Evolutionary conservation across 1,284 basidiomycete species (phyloP).

Genomic region (Taiwanofungus camphoratus): DNA sequence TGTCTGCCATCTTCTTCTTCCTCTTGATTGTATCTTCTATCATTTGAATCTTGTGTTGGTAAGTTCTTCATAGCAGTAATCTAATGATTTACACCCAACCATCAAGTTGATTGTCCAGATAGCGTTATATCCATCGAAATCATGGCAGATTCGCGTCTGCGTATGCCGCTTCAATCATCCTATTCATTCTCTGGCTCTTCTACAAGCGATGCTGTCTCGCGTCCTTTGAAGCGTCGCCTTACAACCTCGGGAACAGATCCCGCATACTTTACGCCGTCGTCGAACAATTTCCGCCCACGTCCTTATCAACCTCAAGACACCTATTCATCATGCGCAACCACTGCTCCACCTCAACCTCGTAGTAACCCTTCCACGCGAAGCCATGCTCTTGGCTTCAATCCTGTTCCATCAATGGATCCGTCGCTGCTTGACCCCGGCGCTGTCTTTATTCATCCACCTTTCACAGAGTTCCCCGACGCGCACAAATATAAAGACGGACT

Average conservation of each 20-base stretch:
- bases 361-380: constrained; percentile 22
- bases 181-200: constrained; percentile 14
- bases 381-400: constrained; percentile 25
- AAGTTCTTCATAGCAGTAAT: too few species aligned
- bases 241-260: constrained; percentile 36
- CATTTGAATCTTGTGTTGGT: too few species aligned
- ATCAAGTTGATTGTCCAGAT: too few species aligned
- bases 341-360: neutral
- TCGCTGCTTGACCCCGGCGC: constrained; percentile 52
- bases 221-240: constrained; percentile 43
- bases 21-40: constrained; percentile 5
- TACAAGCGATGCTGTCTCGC: constrained; percentile 4
- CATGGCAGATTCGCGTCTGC: constrained; percentile 21
- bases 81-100: too few species aligned
- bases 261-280: constrained; percentile 53
- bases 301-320: constrained; percentile 43
- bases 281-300: constrained; percentile 52
- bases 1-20: neutral
- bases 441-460: constrained; percentile 68
- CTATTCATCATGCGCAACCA: neutral
- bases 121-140: too few species aligned
- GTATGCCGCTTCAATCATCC: constrained; percentile 15
- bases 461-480: constrained; percentile 55
- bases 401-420: constrained; percentile 59
- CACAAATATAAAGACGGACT: constrained; percentile 59